Conservation (phyloP, 106 monocot genomes). For the Apostasia shenzhenica region DNA sequence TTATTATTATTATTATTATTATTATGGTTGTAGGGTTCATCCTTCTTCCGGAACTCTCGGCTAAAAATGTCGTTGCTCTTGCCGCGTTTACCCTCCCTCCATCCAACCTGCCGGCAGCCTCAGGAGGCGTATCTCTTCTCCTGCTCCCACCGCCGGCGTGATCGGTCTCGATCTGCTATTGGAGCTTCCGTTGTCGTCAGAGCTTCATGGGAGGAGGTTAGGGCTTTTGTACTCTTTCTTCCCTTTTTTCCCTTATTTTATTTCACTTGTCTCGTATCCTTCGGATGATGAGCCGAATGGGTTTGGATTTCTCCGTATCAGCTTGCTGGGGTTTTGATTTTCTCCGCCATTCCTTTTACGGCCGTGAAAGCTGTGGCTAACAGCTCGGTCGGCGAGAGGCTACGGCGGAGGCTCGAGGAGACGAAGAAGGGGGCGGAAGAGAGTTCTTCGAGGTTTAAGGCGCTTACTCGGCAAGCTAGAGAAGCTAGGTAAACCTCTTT, state of each 20-base stretch:
- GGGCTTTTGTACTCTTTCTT: background rate
- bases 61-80: background rate
- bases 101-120: background rate
- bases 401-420: constrained; percentile 61
- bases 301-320: constrained; percentile 12
- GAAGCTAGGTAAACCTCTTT: constrained; percentile 37
- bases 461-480: constrained; percentile 41
- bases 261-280: background rate
- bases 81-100: background rate
- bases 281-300: too few species aligned
- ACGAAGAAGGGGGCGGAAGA: constrained; percentile 52
- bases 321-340: constrained; percentile 87
- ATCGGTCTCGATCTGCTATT: background rate
- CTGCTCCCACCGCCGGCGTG: background rate
- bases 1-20: too few species aligned
- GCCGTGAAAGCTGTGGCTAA: constrained; percentile 91
- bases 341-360: constrained; percentile 92
- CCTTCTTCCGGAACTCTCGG: too few species aligned
- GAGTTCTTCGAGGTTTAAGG: constrained; percentile 35
- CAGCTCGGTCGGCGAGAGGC: constrained; percentile 70
- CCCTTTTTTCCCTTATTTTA: background rate
- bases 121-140: background rate
- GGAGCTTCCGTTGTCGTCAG: constrained; percentile 11
- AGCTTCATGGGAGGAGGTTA: constrained; percentile 54
- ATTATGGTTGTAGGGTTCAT: too few species aligned